Base-by-base conservation (phyloP, 257 asterid genomes). In the Solanum megistacrolobum region DNA sequence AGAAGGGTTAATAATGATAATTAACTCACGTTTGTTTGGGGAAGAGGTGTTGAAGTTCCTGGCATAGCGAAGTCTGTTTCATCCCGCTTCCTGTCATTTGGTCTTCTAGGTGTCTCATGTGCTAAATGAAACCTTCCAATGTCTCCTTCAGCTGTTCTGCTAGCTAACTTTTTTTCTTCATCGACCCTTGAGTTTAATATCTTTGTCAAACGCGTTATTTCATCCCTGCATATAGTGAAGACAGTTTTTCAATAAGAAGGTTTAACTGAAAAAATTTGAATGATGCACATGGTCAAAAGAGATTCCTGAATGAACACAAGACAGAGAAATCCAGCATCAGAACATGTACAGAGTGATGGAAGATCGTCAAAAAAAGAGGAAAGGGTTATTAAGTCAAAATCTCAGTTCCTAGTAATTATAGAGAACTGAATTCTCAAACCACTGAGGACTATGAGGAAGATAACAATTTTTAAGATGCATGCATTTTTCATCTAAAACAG, bases 181-280 rank as follows among this genome's bases (percentile, higher is more conserved):
- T 83, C 83, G 60, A 48, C 91, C 88, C 92, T 91, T n/a, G 97
- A 92, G 73, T 89, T 92, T 74, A 96, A 88, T 91, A 96, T 90
- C 87, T 91, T 96, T 86, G 90, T 86, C 93, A 96, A 92, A 90
- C 88, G 94, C 85, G 82, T 83, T 85, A 94, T 90, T 91, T 96
- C 98, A 87, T 92, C 98, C 93, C 99, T 96, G 90, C 93, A 92
- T 76, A 32, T 79, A 88, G 75, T 69, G 48, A 36, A 69, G 87
- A 43, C 71, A 81, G 71, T 46, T 27, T 86, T 12, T 13, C 14
- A 52, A 86, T 12, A 86, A 86, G 73, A 48, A 72, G 38, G 78
- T 46, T 74, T 25, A 29, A 79, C 85, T 27, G 85, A 81, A 38
- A 48, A 73, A 25, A 5, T 14, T 68, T 48, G 36, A 21, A 83